phyloP scores from a whole-genome alignment of 2,329 filamentous ascomycete genomes.

The Trichophyton equinum region DNA sequence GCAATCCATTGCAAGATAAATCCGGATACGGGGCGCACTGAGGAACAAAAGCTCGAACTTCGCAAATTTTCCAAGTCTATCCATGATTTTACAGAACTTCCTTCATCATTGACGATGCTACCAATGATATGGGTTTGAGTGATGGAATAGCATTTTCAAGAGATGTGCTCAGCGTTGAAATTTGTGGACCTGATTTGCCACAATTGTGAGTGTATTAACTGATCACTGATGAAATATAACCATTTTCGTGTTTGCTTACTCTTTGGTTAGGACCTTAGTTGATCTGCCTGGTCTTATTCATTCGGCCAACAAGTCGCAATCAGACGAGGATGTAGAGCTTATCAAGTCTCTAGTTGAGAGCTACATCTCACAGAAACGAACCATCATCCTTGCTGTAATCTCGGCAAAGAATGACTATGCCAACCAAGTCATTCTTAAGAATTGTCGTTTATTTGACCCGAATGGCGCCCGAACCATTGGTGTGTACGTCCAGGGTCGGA shows the following conservation, averaged over 20 bases:
- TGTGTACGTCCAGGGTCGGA: conserved; percentile 18
- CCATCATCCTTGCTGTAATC: conserved; percentile 47
- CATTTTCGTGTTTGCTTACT: neutral
- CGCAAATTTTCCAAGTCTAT: conserved; percentile 11
- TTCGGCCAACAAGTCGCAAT: conserved; percentile 6
- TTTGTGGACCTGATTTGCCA: conserved; percentile 9
- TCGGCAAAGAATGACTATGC: conserved; percentile 40
- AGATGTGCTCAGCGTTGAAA: conserved; percentile 9
- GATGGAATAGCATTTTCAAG: conserved; percentile 5
- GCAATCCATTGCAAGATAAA: conserved; percentile 14
- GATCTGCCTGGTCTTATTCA: conserved; percentile 10
- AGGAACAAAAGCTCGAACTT: conserved; percentile 12
- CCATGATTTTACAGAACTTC: conserved; percentile 1
- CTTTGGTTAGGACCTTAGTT: conserved; percentile 4
- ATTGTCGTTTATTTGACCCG: conserved; percentile 16
- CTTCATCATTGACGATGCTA: conserved; percentile 8
- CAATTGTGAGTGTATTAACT: conserved; percentile 2
- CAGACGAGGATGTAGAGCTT: conserved; percentile 15
- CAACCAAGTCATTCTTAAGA: conserved; percentile 45
- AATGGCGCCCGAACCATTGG: conserved; percentile 21
- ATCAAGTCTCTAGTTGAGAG: conserved; percentile 6
- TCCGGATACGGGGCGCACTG: conserved; percentile 11
- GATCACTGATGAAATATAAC: neutral
- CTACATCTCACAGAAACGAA: conserved; percentile 46
- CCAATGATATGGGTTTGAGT: conserved; percentile 9